phyloP scores from a whole-genome alignment of 495 filamentous ascomycete species.

The Aspergillus diversus region DNA sequence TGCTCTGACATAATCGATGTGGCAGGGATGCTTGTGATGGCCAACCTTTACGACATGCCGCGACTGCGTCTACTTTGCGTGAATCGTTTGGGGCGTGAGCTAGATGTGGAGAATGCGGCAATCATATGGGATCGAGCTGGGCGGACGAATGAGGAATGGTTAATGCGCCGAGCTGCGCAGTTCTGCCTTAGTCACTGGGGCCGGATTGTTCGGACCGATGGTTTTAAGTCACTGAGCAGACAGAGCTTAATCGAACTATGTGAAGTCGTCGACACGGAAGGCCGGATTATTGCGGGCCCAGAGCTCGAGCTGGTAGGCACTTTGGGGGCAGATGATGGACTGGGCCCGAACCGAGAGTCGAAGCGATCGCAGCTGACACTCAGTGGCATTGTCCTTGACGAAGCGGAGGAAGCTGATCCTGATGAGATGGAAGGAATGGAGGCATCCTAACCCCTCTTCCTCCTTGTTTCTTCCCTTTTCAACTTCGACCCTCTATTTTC shows the following conservation, averaged over 20 bases:
- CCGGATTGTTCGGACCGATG: conserved; percentile 83
- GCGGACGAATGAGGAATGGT: conserved; percentile 88
- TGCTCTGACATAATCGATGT: conserved; percentile 79
- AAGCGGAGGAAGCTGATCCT: conserved; percentile 64
- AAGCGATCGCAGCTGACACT: conserved; percentile 51
- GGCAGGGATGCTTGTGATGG: conserved; percentile 95
- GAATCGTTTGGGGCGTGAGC: conserved; percentile 80
- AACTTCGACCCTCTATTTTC: not conserved
- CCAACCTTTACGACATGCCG: conserved; percentile 95
- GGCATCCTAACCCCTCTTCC: conserved; percentile 47
- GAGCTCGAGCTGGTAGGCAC: conserved; percentile 81
- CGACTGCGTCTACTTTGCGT: conserved; percentile 88
- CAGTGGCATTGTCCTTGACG: conserved; percentile 59
- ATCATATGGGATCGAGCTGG: conserved; percentile 95
- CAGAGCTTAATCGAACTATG: conserved; percentile 84
- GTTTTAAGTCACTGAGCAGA: conserved; percentile 79
- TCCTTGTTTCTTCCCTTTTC: not conserved
- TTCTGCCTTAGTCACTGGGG: conserved; percentile 96
- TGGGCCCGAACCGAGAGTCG: conserved; percentile 46
- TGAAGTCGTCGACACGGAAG: conserved; percentile 89
- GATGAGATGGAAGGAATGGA: conserved; percentile 77
- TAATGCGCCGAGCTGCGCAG: conserved; percentile 79
- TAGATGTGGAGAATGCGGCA: conserved; percentile 92
- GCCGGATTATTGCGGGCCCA: conserved; percentile 79
- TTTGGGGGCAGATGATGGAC: conserved; percentile 58